Base-by-base conservation (phyloP, 1,284 basidiomycete species). In the Ganoderma resinaceum region DNA sequence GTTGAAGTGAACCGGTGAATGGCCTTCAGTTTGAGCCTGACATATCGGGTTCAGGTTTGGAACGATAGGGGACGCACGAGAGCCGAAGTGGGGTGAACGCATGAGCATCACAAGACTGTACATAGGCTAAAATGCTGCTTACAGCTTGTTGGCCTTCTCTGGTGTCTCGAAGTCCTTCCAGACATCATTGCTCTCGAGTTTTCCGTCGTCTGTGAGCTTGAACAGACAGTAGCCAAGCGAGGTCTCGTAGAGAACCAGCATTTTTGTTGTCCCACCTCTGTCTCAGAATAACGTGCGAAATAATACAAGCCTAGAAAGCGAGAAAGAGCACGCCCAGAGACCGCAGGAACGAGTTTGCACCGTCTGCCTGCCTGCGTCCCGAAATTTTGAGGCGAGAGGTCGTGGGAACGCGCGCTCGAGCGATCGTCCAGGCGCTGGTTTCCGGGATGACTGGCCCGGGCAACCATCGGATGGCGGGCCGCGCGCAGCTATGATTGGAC, bases 1-100 rank as follows among this genome's bases (percentile, higher is more conserved):
- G 97, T 99, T 60, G 96, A 97, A 43, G 94, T 94, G 82, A 99
- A 99, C 66, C 96, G 94, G 84, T 99, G 97, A 67, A 99, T 87
- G 53, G 96, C 95, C 80, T 97, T 95, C 68, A 99, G 85, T 83
- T 98, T 98, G 71, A 98, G 84, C 62, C 96, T 97, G 70, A 64
- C 73, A 38, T 61, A 31, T 61, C 62, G 67, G 63, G 4, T 49
- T 35, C 42, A 69, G 49, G 31, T 43, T 12, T 20, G 40, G 43
- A 42, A 58, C 35, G 46, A 16, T 16, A 63, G 33, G 14, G 20
- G 40, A 65, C 38, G 33, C 6, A 35, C 31, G 18, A 40, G 33
- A 23, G 60, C 35, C 26, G 52, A 63, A 9, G 43, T 20, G 42
- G 46, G 26, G 49, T 29, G 43, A 1, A 43, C 16, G 31, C 33